Percentiles rank a stretch among this genome's conserved stretches.
Conservation (phyloP, 768 basidiomycete genomes). For the Coprinellus micaceus region DNA sequence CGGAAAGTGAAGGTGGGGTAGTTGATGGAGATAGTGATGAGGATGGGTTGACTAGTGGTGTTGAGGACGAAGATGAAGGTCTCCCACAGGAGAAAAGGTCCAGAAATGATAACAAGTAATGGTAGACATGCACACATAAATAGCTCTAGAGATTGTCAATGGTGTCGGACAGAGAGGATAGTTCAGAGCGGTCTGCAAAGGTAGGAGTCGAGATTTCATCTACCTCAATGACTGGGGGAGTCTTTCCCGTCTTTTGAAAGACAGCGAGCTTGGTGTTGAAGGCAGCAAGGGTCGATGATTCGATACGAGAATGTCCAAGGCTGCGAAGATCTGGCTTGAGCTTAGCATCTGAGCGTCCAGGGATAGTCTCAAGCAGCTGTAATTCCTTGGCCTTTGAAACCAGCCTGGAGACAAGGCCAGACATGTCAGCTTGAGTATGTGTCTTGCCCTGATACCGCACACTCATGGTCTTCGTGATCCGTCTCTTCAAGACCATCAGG, state of each 20-base stretch:
- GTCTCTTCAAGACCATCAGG: background rate
- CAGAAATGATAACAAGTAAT: too few relatives aligned
- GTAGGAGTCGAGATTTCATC: background rate
- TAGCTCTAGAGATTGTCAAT: background rate
- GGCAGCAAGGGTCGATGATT: background rate
- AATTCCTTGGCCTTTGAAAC: background rate
- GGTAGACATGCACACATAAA: too few relatives aligned
- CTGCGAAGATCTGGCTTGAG: conserved; percentile 17
- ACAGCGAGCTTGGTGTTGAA: background rate
- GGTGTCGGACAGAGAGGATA: background rate
- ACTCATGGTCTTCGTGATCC: background rate
- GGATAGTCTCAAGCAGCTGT: background rate
- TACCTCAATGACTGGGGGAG: background rate
- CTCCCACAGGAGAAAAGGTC: too few relatives aligned
- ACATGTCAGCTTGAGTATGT: background rate
- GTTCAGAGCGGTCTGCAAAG: background rate
- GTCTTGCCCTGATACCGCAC: background rate
- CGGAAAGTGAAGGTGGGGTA: background rate
- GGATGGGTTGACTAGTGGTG: too few relatives aligned
- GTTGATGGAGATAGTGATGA: too few relatives aligned
- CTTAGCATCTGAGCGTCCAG: background rate
- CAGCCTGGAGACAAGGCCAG: background rate
- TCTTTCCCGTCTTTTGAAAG: background rate
- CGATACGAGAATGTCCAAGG: conserved; percentile 7
- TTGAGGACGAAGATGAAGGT: too few relatives aligned